Base-by-base conservation (phyloP, 2,329 filamentous ascomycete species). In the Aspergillus quadrilineatus region DNA sequence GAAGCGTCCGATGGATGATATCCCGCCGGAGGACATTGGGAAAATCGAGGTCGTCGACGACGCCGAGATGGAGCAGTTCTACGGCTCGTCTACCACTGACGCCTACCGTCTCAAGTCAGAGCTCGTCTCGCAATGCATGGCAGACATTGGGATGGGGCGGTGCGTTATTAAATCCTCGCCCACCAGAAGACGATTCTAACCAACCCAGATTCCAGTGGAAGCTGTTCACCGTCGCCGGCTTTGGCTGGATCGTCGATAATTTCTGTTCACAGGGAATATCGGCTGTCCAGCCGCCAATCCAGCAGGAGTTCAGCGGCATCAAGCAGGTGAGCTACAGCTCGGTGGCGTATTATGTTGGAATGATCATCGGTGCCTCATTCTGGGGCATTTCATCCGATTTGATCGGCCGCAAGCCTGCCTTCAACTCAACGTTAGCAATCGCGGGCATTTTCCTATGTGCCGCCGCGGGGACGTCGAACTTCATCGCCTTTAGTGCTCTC, bases 191-290 rank as follows among this genome's bases (percentile, higher is more conserved):
- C 39, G 36, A 6, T 22, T 22, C 49, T 34, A 57, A 62, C 15
- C 58, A 6, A 10, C 9, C 9, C 45, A 69, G 66, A 36, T 69
- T 68, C 10, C 77, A 79, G 66, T 88, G 84, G 84, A 81, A 85
- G 63, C 78, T 89, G 1, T 88, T 88, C 65, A 67, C 82, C 28
- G 84, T 89, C 12, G 83, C 86, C 32, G 85, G 86, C 1, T 89
- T 89, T 61, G 86, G 86, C 26, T 89, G 85, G 86, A 84, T 85
- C 4, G 82, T 82, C 47, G 86, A 89, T 70, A 89, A 89, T 37
- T 62, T 67, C 30, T 63, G 62, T 41, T 69, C 67, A 1, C 69
- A 72, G 58, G 70, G 68, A 2, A 67, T 71, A 43, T 60, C 61
- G 6, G 66, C 65, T 10, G 63, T 70, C 3, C 68, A 69, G 6